Conservation (phyloP, 257 asterid genomes). For the Cynanchum wilfordii region DNA sequence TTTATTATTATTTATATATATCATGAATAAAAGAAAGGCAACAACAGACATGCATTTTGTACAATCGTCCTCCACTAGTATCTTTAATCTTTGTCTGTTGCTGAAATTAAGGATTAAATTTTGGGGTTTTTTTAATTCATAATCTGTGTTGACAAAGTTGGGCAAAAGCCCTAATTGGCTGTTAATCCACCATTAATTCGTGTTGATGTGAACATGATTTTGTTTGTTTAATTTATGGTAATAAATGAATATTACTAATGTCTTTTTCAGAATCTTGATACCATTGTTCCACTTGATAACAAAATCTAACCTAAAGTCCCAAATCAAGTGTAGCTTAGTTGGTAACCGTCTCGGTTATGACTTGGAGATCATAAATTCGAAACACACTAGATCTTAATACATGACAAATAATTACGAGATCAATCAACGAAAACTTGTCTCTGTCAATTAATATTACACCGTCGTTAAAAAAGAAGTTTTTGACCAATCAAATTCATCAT, state of each 20-base stretch:
- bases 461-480: too few relatives aligned
- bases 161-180: neutral
- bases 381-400: too few relatives aligned
- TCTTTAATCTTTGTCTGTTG: neutral
- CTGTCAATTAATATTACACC: too few relatives aligned
- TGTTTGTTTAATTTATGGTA: neutral
- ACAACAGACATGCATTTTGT: constrained; percentile 5
- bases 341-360: too few relatives aligned
- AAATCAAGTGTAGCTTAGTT: too few relatives aligned
- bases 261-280: neutral
- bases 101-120: neutral
- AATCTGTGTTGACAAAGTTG: neutral
- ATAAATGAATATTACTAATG: neutral
- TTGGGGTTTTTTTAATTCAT: neutral
- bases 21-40: neutral
- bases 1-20: too few relatives aligned
- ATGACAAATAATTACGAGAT: too few relatives aligned
- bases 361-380: too few relatives aligned
- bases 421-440: too few relatives aligned
- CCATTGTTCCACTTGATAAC: too few relatives aligned
- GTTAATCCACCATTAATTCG: neutral
- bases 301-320: too few relatives aligned
- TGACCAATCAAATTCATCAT: too few relatives aligned
- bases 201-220: neutral
- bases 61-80: constrained; percentile 6